Conservation (phyloP, 306 rosid genomes). For the Casuarina cunninghamiana region DNA sequence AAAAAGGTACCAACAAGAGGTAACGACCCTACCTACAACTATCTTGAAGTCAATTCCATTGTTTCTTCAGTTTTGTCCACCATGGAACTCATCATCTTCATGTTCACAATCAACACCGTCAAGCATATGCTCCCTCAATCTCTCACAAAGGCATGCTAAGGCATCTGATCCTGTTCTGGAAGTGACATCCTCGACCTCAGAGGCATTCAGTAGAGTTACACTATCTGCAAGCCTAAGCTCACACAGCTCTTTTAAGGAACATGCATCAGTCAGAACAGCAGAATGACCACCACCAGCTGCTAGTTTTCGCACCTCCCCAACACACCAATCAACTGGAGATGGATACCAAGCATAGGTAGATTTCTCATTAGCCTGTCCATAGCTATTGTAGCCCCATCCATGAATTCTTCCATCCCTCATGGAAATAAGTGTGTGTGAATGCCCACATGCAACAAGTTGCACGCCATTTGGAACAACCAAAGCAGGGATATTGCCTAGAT, state of each 20-base stretch:
- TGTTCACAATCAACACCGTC: slow-evolving; percentile 40
- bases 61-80: slow-evolving; percentile 29
- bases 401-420: slow-evolving; percentile 79
- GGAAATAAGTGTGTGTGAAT: slow-evolving; percentile 78
- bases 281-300: slow-evolving; percentile 99
- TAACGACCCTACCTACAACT: slow-evolving; percentile 2
- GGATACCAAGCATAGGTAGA: slow-evolving; percentile 95
- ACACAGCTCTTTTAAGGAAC: slow-evolving; percentile 87
- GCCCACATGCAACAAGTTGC: slow-evolving; percentile 83
- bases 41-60: slow-evolving; percentile 13
- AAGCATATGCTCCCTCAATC: slow-evolving; percentile 69
- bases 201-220: slow-evolving; percentile 63
- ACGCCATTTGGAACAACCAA: slow-evolving; percentile 80
- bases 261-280: slow-evolving; percentile 91
- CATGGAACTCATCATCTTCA: slow-evolving; percentile 30
- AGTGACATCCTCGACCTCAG: slow-evolving; percentile 73
- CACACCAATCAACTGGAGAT: slow-evolving; percentile 96
- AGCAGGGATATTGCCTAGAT: slow-evolving; percentile 72
- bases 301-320: slow-evolving; percentile 88
- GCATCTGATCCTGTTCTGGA: slow-evolving; percentile 88
- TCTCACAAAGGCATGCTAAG: slow-evolving; percentile 83
- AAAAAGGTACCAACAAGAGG: not conserved
- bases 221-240: slow-evolving; percentile 81
- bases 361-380: slow-evolving; percentile 94
- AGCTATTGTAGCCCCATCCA: slow-evolving; percentile 97